phyloP scores from a whole-genome alignment of 2,329 filamentous ascomycete genomes.

The Colletotrichum graminicola region DNA sequence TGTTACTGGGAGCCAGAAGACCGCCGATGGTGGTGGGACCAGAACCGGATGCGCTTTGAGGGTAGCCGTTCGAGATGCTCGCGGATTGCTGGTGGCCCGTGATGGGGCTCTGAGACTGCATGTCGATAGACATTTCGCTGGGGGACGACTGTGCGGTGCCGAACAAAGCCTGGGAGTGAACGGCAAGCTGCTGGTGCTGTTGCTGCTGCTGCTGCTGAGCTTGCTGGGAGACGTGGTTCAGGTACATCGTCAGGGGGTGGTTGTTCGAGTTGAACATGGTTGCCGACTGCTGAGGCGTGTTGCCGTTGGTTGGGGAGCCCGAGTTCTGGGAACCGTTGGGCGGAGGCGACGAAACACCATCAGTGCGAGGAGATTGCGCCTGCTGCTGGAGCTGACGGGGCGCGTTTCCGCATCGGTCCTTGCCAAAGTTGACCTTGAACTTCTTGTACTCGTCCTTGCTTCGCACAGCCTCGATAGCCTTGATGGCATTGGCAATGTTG shows the following conservation, averaged over 20 bases:
- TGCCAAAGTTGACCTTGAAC: slow-evolving; percentile 99
- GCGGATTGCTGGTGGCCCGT: slow-evolving; percentile 74
- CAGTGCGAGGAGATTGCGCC: slow-evolving; percentile 75
- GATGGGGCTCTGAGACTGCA: slow-evolving; percentile 71
- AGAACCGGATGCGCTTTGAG: slow-evolving; percentile 63
- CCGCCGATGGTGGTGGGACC: slow-evolving; percentile 80
- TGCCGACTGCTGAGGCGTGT: slow-evolving; percentile 61
- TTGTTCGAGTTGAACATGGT: slow-evolving; percentile 83
- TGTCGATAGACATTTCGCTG: slow-evolving; percentile 68
- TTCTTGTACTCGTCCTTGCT: slow-evolving; percentile 96
- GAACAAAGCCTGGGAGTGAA: slow-evolving; percentile 86
- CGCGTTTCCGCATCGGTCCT: slow-evolving; percentile 96
- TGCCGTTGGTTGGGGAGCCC: slow-evolving; percentile 63
- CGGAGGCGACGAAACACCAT: slow-evolving; percentile 69
- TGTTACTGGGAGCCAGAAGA: slow-evolving; percentile 78
- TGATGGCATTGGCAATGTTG: slow-evolving; percentile 99
- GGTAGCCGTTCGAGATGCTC: slow-evolving; percentile 74
- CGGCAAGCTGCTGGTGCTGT: slow-evolving; percentile 77
- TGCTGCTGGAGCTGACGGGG: slow-evolving; percentile 82
- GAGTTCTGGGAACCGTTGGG: slow-evolving; percentile 70
- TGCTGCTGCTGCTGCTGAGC: slow-evolving; percentile 81
- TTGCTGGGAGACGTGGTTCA: slow-evolving; percentile 83
- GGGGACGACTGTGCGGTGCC: slow-evolving; percentile 75
- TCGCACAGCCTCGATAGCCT: slow-evolving; percentile 96
- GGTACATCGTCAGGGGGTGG: slow-evolving; percentile 94